Conservation (phyloP, 345 rosid genomes). For the Heritiera littoralis region DNA sequence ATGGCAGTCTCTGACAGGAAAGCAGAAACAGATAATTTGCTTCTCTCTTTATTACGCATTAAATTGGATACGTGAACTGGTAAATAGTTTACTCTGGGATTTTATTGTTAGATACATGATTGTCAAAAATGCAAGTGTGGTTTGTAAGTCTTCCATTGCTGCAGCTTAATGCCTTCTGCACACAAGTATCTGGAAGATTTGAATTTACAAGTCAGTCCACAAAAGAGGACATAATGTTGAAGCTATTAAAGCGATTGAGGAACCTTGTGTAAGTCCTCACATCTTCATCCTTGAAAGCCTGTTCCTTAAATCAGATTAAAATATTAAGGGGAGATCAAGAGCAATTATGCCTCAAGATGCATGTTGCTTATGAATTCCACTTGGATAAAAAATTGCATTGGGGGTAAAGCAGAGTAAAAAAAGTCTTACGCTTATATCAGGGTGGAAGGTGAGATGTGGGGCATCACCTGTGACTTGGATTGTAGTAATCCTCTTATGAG, state of each 20-base stretch:
- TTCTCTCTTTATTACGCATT: constrained; percentile 70
- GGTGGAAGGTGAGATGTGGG: not conserved
- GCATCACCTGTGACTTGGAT: not conserved
- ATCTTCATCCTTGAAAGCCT: constrained; percentile 24
- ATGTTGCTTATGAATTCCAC: not conserved
- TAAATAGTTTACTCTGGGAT: constrained; percentile 31
- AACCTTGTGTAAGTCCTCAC: constrained; percentile 63
- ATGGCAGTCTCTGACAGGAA: constrained; percentile 58
- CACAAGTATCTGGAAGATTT: constrained; percentile 63
- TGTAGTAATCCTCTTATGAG: not conserved
- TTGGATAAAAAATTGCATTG: not conserved
- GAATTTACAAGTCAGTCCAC: constrained; percentile 59
- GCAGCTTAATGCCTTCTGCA: constrained; percentile 80
- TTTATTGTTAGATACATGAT: constrained; percentile 16
- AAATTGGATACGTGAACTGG: constrained; percentile 87
- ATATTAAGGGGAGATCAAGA: not conserved
- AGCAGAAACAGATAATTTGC: constrained; percentile 64
- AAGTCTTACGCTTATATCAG: not conserved
- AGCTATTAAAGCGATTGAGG: constrained; percentile 69
- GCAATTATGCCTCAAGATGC: not conserved
- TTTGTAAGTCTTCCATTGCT: constrained; percentile 29
- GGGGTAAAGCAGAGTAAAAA: not conserved
- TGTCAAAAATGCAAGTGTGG: constrained; percentile 12
- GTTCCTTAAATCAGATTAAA: constrained; percentile 26
- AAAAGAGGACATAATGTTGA: constrained; percentile 57